Percentiles rank a stretch among this genome's conserved stretches.
Evolutionary conservation across 441 rosid species (phyloP).

Genomic region (Pelargonium myrrhifolium): DNA sequence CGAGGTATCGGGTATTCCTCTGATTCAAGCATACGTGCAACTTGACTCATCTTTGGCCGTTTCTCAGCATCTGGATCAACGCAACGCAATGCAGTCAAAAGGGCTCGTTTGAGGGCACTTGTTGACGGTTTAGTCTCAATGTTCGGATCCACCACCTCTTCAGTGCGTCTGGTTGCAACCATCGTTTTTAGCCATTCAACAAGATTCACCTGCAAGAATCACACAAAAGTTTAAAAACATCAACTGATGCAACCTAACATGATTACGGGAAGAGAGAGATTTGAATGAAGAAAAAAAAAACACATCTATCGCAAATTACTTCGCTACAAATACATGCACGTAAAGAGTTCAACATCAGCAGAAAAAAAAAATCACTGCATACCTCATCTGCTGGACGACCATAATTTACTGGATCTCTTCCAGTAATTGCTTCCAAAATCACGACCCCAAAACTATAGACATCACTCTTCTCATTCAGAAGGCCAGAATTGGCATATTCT

Average conservation of each 20-base stretch:
- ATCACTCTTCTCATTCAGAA: slow-evolving; percentile 92
- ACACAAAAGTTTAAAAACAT: background rate
- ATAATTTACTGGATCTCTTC: slow-evolving; percentile 95
- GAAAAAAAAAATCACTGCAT: slow-evolving; percentile 1
- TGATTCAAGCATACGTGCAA: slow-evolving; percentile 87
- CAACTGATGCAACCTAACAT: background rate
- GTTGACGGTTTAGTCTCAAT: slow-evolving; percentile 73
- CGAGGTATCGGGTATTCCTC: slow-evolving; percentile 87
- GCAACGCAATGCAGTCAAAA: slow-evolving; percentile 83
- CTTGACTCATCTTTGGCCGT: slow-evolving; percentile 94
- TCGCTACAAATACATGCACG: background rate
- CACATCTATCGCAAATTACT: background rate
- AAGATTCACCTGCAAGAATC: slow-evolving; percentile 61
- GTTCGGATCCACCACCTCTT: slow-evolving; percentile 78
- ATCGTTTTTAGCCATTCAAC: slow-evolving; percentile 97
- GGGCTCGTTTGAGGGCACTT: slow-evolving; percentile 68
- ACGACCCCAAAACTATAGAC: slow-evolving; percentile 93
- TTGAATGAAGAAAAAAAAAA: background rate
- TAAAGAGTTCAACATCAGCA: background rate
- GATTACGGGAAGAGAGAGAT: background rate
- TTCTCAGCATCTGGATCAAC: slow-evolving; percentile 88
- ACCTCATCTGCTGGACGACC: slow-evolving; percentile 83
- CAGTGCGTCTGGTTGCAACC: slow-evolving; percentile 74
- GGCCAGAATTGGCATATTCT: slow-evolving; percentile 92
- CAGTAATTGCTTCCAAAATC: slow-evolving; percentile 79